Percentiles rank a stretch among this genome's conserved stretches.
phyloP scores from a whole-genome alignment of 805 yeast species.

The Babjeviella inositovora region DNA sequence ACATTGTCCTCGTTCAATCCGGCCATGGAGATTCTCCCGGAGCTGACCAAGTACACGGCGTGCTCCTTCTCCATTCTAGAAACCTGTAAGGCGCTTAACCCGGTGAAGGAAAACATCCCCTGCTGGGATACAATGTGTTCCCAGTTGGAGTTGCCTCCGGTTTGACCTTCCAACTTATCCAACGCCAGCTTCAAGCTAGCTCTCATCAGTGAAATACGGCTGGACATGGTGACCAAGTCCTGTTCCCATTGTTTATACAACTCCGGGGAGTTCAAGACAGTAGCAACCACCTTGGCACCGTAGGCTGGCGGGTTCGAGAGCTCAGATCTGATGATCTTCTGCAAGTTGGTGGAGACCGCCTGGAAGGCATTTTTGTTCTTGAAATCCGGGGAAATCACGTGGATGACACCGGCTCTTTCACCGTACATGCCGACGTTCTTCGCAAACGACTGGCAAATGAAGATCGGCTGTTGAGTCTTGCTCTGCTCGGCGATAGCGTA shows the following conservation, averaged over 20 bases:
- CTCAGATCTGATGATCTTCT: conserved; percentile 65
- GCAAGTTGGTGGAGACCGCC: conserved; percentile 65
- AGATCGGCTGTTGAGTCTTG: conserved; percentile 48
- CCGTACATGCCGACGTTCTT: conserved; percentile 96
- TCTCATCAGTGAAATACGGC: conserved; percentile 74
- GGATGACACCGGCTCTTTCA: conserved; percentile 92
- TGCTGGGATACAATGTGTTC: conserved; percentile 79
- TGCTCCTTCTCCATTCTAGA: conserved; percentile 59
- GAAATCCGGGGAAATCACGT: conserved; percentile 37
- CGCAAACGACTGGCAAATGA: conserved; percentile 91
- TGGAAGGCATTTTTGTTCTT: conserved; percentile 30
- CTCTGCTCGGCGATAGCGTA: too few relatives aligned
- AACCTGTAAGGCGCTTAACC: conserved; percentile 64
- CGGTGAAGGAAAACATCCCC: conserved; percentile 97
- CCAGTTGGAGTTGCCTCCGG: conserved; percentile 95
- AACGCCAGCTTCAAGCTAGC: conserved; percentile 42
- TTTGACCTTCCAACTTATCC: conserved; percentile 32
- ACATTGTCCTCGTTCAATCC: conserved; percentile 77
- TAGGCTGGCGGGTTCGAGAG: conserved; percentile 90
- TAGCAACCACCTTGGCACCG: conserved; percentile 83
- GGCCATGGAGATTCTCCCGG: conserved; percentile 89
- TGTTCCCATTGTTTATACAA: conserved; percentile 67
- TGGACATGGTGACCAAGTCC: conserved; percentile 78
- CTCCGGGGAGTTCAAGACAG: conserved; percentile 50
- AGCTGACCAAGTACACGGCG: conserved; percentile 65